Base-by-base conservation (phyloP, 2,329 filamentous ascomycete genomes). In the Juglanconis sp. region DNA sequence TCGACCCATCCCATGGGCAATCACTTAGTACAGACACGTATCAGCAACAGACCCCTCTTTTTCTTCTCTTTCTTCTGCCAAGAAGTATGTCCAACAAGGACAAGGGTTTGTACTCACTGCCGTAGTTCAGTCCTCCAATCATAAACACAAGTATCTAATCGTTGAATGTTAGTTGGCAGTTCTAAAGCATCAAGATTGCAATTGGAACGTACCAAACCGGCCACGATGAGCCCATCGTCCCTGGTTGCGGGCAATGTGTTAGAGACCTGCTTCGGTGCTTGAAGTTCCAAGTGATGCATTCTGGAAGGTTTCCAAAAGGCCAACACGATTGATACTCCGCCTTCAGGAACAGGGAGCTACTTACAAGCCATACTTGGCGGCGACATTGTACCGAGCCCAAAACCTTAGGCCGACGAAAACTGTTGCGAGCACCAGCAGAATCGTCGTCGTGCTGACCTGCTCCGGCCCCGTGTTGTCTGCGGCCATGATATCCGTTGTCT, bases 111-210 rank as follows among this genome's bases (percentile, higher is more conserved):
- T 9, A 57, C 64, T 53, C 52, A 64, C 64, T 64, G 17, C 54
- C 62, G 42, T 59, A 64, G 42, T 65, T 65, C 9, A 65, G 49
- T 17, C 52, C 60, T 10, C 64, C 60, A 9, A 60, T 53, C 15
- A 60, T 32, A 5, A 61, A 64, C 10, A 61, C 55, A 8, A 56
- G 34, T 17, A 44, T 36, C 61, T 64, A 24, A 13, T 15, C 31
- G n/a, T 34, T 57, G 48, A 38, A 13, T 11, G 54, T 61, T 32
- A 60, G 36, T 53, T 55, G 13, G 17, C 46, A 31, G 32, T 35
- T n/a, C 3, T n/a, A 36, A 4, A 3, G 38, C 8, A 30, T 24
- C 38, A 8, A 38, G 11, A 38, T 7, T 7, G 7, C 8, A 38
- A 38, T 11, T 3, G 7, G 35, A 8, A 44, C 61, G 51, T 36